Conservation (phyloP, 1,139 yeast genomes). For the Debaryomyces sp. region DNA sequence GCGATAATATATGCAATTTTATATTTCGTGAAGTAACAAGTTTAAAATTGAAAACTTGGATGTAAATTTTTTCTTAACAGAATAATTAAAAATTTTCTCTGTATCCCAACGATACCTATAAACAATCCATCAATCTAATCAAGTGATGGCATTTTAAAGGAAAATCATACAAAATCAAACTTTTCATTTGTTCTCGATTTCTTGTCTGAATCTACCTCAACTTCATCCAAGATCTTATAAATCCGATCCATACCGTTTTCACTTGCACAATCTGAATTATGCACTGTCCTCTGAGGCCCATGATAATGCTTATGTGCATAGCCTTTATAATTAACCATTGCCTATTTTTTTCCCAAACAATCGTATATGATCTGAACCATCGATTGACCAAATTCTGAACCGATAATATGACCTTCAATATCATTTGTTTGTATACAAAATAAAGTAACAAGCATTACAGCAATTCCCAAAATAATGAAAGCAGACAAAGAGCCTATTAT, state of each 20-base stretch:
- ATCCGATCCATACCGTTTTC: background rate
- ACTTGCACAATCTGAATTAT: background rate
- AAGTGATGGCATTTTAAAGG: too few relatives aligned
- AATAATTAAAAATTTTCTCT: too few relatives aligned
- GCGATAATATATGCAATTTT: too few relatives aligned
- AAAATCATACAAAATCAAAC: background rate
- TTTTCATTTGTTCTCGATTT: background rate
- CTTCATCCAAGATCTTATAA: background rate
- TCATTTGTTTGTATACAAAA: slow-evolving; percentile 45
- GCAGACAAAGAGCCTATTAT: slow-evolving; percentile 49
- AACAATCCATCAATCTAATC: too few relatives aligned
- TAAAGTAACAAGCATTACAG: slow-evolving; percentile 54
- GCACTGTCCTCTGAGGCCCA: background rate
- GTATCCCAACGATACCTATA: too few relatives aligned
- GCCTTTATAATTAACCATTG: slow-evolving; percentile 49
- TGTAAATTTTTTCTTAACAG: too few relatives aligned
- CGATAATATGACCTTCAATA: slow-evolving; percentile 39
- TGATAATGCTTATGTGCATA: slow-evolving; percentile 35
- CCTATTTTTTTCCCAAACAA: slow-evolving; percentile 70
- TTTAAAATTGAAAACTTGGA: too few relatives aligned
- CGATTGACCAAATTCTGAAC: slow-evolving; percentile 52
- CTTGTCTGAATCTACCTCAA: background rate
- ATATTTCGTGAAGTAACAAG: too few relatives aligned
- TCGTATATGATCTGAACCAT: slow-evolving; percentile 69
- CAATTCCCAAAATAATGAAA: slow-evolving; percentile 65